phyloP scores from a whole-genome alignment of 2,329 filamentous ascomycete species.

The Acrocalymma vagum region DNA sequence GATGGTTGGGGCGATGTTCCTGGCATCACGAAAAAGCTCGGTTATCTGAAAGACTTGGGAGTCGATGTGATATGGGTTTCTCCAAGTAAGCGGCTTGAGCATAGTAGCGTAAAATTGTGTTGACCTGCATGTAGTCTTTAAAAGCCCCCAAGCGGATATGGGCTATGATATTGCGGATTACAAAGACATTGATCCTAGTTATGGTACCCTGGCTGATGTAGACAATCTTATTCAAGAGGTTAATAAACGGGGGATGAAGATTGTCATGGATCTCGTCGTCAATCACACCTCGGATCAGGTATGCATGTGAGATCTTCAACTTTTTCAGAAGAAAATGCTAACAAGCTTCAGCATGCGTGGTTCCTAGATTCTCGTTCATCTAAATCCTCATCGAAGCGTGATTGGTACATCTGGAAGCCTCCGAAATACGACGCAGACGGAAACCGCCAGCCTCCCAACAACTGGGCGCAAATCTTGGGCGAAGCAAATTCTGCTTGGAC shows the following conservation, averaged over 20 bases:
- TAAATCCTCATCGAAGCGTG: slow-evolving; percentile 55
- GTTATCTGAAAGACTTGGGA: slow-evolving; percentile 62
- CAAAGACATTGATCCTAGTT: slow-evolving; percentile 48
- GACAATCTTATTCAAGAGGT: slow-evolving; percentile 47
- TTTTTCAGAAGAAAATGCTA: not conserved
- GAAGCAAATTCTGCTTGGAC: slow-evolving; percentile 69
- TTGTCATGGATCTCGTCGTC: slow-evolving; percentile 52
- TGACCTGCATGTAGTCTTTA: slow-evolving; percentile 41
- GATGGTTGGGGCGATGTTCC: slow-evolving; percentile 65
- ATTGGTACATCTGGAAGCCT: slow-evolving; percentile 65
- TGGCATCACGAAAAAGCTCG: slow-evolving; percentile 64
- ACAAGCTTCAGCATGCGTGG: slow-evolving; percentile 57
- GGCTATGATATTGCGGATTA: slow-evolving; percentile 53
- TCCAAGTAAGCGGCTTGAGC: slow-evolving; percentile 48
- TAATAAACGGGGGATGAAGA: slow-evolving; percentile 47
- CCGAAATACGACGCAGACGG: slow-evolving; percentile 61
- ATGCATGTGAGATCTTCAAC: not conserved
- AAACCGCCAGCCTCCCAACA: slow-evolving; percentile 74
- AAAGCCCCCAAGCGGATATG: slow-evolving; percentile 55
- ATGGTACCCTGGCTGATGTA: slow-evolving; percentile 49
- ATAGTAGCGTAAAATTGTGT: not conserved
- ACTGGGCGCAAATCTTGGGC: slow-evolving; percentile 72
- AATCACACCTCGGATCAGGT: slow-evolving; percentile 49
- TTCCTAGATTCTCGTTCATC: slow-evolving; percentile 64
- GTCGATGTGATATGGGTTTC: slow-evolving; percentile 48